Evolutionary conservation across 345 rosid species (phyloP).

Genomic region (Murraya koenigii): DNA sequence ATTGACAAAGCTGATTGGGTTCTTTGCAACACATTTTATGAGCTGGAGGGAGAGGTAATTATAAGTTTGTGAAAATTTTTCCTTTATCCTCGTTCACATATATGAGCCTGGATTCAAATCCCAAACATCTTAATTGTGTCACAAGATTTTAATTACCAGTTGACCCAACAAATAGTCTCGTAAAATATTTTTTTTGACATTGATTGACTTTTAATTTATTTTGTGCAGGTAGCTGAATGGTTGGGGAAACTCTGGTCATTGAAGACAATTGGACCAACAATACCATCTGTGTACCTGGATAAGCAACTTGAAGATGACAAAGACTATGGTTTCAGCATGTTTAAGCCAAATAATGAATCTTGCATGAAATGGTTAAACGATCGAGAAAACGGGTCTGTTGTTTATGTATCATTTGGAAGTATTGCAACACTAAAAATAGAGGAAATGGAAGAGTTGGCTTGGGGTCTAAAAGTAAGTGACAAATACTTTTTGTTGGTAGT

Average conservation of each 20-base stretch:
- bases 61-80: too few species aligned
- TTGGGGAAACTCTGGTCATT: constrained; percentile 18
- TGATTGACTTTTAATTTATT: neutral
- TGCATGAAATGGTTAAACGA: constrained; percentile 21
- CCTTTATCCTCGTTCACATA: too few species aligned
- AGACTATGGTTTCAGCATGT: constrained; percentile 17
- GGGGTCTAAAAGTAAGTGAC: constrained; percentile 14
- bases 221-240: neutral
- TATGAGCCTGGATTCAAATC: too few species aligned
- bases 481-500: constrained; percentile 36
- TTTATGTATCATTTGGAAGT: constrained; percentile 39
- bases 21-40: too few species aligned
- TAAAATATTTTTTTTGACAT: too few species aligned
- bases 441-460: constrained; percentile 30
- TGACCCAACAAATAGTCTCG: too few species aligned
- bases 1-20: too few species aligned
- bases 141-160: too few species aligned
- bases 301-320: constrained; percentile 13
- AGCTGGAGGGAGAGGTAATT: too few species aligned
- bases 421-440: constrained; percentile 8
- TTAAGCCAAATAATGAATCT: constrained; percentile 8
- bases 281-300: constrained; percentile 25
- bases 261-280: constrained; percentile 23
- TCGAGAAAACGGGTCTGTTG: constrained; percentile 22
- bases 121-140: too few species aligned